Evolutionary conservation across 1,284 basidiomycete species (phyloP).

Genomic region (Moesziomyces antarcticus): DNA sequence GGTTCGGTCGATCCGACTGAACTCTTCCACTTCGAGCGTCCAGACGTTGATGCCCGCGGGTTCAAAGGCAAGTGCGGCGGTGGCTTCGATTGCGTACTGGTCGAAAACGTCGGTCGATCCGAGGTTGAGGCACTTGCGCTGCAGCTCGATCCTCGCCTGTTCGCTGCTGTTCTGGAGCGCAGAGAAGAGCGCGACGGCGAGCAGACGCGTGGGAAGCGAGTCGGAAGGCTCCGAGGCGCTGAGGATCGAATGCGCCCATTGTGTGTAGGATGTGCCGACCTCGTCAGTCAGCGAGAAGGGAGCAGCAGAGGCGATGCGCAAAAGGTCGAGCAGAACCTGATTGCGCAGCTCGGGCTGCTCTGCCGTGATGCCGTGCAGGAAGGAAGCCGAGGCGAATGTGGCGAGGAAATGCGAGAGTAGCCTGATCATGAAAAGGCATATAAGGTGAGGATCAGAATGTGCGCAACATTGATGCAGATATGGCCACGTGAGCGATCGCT

Average conservation of each 20-base stretch:
- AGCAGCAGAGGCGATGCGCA: constrained; percentile 21
- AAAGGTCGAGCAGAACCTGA: constrained; percentile 36
- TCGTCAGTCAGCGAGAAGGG: constrained; percentile 14
- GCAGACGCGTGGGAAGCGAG: constrained; percentile 35
- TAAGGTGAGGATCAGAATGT: not conserved
- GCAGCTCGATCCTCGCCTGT: constrained; percentile 28
- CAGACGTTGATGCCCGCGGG: constrained; percentile 36
- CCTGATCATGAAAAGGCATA: not conserved
- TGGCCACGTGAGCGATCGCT: no score
- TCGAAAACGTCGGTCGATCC: constrained; percentile 9
- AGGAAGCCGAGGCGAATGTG: constrained; percentile 34
- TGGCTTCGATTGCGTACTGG: constrained; percentile 13
- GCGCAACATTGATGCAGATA: no score
- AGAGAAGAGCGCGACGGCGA: constrained; percentile 52
- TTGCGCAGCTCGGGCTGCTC: constrained; percentile 16
- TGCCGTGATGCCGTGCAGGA: constrained; percentile 7
- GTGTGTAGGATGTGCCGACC: constrained; percentile 8
- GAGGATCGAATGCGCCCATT: constrained; percentile 35
- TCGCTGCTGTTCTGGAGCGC: constrained; percentile 46
- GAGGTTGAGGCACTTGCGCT: constrained; percentile 20
- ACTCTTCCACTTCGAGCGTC: constrained; percentile 47
- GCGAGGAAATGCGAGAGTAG: constrained; percentile 35
- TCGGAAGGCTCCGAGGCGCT: constrained; percentile 9
- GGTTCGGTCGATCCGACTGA: constrained; percentile 17
- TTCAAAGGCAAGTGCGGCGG: constrained; percentile 27